A percentile compares a stretch with the other conserved stretches of the same genome.
These are phyloP conservation scores for Bretschneidera sinensis DNA, from an alignment of 345 rosid species.

Conservation along the genomic window DNA sequence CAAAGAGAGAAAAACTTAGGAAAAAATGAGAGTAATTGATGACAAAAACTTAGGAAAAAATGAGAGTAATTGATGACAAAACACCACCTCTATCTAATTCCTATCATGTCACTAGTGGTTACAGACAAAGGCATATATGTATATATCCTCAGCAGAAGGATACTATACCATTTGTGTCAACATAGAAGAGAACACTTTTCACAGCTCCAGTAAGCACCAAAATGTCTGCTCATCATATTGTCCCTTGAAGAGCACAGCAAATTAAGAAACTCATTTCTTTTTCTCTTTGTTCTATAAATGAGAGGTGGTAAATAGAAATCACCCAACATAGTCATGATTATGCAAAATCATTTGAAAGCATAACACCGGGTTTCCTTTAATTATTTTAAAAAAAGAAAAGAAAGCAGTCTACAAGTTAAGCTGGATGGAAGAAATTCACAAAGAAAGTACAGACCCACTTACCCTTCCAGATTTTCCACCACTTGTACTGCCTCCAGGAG, in stretches of 20 bases:
- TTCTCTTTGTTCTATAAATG: too few relatives aligned
- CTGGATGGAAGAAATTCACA: neutral
- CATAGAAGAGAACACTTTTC: neutral
- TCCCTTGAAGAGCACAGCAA: neutral
- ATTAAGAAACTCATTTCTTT: neutral
- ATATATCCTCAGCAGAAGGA: neutral
- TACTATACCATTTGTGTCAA: neutral
- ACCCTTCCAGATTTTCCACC: conserved; percentile 38
- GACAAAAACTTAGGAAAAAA: neutral
- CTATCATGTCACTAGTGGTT: neutral
- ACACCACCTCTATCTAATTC: neutral
- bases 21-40: neutral
- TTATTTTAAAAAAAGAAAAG: neutral
- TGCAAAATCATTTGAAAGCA: too few relatives aligned
- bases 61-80: neutral
- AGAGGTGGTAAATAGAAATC: too few relatives aligned
- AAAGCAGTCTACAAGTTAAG: conserved; percentile 1
- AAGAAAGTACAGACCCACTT: conserved; percentile 18
- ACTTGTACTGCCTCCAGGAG: conserved; percentile 24
- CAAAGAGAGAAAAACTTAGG: too few relatives aligned
- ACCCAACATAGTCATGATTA: too few relatives aligned
- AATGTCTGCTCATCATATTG: neutral
- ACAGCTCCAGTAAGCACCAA: neutral
- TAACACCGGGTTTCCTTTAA: too few relatives aligned
- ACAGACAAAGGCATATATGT: neutral